Percentiles rank a stretch among this genome's conserved stretches.
Evolutionary conservation across 1,139 yeast genomes (phyloP).

Genomic region (Zygosaccharomyces sapae): DNA sequence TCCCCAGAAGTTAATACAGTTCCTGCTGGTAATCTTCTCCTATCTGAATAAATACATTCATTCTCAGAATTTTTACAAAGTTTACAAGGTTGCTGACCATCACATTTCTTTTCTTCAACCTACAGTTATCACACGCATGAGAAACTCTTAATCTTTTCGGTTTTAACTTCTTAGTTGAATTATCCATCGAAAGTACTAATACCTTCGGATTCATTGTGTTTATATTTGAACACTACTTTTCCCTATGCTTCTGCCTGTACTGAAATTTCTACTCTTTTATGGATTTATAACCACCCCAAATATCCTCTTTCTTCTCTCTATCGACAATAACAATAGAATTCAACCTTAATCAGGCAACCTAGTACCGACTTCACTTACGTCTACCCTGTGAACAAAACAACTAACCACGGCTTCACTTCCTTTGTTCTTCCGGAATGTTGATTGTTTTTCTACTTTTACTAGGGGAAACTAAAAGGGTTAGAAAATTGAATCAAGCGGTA

Average conservation of each 20-base stretch:
- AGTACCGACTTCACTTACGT: too few species aligned
- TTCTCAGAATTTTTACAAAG: conserved; percentile 54
- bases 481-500: too few species aligned
- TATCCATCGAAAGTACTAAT: conserved; percentile 26
- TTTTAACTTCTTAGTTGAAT: conserved; percentile 23
- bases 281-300: not conserved
- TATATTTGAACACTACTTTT: not conserved
- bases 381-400: too few species aligned
- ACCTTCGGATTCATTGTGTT: conserved; percentile 18
- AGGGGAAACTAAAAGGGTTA: too few species aligned
- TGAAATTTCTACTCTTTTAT: too few species aligned
- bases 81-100: conserved; percentile 81
- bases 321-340: too few species aligned
- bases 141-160: conserved; percentile 67
- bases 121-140: conserved; percentile 79
- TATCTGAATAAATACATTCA: conserved; percentile 9
- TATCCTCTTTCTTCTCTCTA: too few species aligned
- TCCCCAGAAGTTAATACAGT: conserved; percentile 7
- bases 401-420: too few species aligned
- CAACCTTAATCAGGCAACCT: too few species aligned
- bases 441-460: too few species aligned
- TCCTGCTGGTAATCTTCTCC: conserved; percentile 5
- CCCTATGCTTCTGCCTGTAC: not conserved
- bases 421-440: too few species aligned
- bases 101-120: conserved; percentile 81